These are phyloP conservation scores for Solanum clarkiae DNA, from an alignment of 257 asterid species.

Conservation along the genomic window DNA sequence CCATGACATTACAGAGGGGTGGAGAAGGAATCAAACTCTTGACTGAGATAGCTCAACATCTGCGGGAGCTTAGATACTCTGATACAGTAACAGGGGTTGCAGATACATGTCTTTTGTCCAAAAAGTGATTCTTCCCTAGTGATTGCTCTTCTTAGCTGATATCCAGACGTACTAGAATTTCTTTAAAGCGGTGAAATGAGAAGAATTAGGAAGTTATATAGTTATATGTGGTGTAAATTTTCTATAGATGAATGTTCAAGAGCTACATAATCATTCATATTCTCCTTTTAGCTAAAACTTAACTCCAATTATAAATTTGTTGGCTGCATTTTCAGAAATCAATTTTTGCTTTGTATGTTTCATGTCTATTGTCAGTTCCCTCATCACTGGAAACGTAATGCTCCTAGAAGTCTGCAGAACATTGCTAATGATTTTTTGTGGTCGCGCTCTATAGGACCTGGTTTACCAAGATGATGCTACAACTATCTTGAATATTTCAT, in stretches of 20 bases:
- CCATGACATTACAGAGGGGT: constrained; percentile 64
- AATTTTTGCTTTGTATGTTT: neutral
- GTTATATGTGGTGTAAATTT: neutral
- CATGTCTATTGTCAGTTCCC: neutral
- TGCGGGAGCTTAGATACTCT: constrained; percentile 34
- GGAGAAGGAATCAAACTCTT: constrained; percentile 61
- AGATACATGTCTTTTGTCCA: neutral
- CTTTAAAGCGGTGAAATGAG: neutral
- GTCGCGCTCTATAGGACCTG: neutral
- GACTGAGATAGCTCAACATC: constrained; percentile 75
- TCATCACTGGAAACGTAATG: neutral
- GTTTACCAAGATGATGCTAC: neutral
- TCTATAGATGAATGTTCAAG: neutral
- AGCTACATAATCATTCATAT: neutral
- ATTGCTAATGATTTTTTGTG: neutral
- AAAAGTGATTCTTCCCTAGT: neutral
- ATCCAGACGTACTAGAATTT: neutral
- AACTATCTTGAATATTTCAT: neutral
- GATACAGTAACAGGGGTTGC: constrained; percentile 2
- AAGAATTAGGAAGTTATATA: neutral
- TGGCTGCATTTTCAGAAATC: neutral
- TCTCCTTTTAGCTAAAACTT: neutral
- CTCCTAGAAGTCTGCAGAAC: neutral
- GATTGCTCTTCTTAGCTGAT: neutral
- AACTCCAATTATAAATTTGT: neutral